Evolutionary conservation across 192 early-diverging fungal species (phyloP).

Genomic region (Phycomyces blakesleeanus): DNA sequence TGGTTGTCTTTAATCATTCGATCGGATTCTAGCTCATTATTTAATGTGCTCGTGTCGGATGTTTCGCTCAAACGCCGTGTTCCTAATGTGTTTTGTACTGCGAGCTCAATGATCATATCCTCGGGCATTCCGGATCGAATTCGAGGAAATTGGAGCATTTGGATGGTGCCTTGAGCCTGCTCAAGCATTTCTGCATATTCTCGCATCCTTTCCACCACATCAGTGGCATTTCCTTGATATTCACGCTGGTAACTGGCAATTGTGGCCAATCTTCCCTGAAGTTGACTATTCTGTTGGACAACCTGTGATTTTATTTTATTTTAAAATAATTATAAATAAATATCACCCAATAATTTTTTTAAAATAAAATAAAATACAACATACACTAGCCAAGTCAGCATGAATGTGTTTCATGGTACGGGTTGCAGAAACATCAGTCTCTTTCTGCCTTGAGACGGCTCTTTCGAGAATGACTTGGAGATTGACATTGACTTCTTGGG

Average conservation of each 20-base stretch:
- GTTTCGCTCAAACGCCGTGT: not conserved
- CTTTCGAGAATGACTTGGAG: constrained; percentile 26
- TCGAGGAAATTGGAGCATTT: constrained; percentile 5
- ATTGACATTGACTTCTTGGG: constrained; percentile 35
- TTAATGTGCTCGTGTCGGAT: not conserved
- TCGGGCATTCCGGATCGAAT: not conserved
- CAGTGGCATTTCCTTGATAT: constrained; percentile 22
- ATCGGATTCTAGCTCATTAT: not conserved
- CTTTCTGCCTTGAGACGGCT: constrained; percentile 26
- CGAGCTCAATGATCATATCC: not conserved
- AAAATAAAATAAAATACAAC: not conserved
- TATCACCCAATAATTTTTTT: not conserved
- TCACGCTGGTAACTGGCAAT: constrained; percentile 23
- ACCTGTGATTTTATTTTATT: constrained; percentile 7
- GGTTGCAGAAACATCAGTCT: constrained; percentile 22
- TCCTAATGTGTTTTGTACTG: not conserved
- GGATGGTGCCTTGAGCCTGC: constrained; percentile 32
- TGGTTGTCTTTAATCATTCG: not conserved
- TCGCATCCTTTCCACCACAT: constrained; percentile 22
- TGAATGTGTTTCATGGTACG: constrained; percentile 24
- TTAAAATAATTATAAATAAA: not conserved
- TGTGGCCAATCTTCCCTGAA: constrained; percentile 18
- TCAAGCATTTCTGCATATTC: constrained; percentile 33
- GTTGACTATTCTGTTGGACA: constrained; percentile 15
- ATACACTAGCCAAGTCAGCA: constrained; percentile 23